phyloP scores from a whole-genome alignment of 305 asterid species.

The Fraxinus sp. region DNA sequence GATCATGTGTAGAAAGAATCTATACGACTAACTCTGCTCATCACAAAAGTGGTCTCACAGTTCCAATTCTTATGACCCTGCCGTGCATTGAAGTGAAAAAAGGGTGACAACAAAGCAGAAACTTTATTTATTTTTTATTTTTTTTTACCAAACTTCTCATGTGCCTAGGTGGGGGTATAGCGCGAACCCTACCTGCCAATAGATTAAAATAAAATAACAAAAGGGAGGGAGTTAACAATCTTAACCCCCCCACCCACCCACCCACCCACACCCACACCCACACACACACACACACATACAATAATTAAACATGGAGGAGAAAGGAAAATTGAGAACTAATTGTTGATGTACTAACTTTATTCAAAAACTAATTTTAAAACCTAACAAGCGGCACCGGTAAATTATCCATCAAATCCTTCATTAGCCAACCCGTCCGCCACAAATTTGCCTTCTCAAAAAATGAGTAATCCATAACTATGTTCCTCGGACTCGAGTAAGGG shows the following conservation, averaged over 20 bases:
- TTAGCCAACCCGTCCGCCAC: background rate
- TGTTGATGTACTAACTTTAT: background rate
- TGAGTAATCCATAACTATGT: background rate
- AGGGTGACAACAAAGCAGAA: background rate
- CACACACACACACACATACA: too few species aligned
- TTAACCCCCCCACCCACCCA: background rate
- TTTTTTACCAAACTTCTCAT: background rate
- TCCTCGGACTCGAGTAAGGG: background rate
- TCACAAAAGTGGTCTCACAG: background rate
- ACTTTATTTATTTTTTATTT: background rate
- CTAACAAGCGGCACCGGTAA: background rate
- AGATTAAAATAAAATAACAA: background rate
- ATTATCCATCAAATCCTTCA: background rate
- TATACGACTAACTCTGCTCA: background rate
- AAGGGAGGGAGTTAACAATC: background rate
- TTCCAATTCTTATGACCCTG: background rate
- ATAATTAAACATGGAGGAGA: background rate
- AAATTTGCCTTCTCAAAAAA: background rate
- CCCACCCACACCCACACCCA: too few species aligned
- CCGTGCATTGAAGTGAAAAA: background rate
- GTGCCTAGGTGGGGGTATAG: background rate
- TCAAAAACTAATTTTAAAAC: background rate
- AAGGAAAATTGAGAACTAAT: background rate
- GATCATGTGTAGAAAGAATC: background rate
- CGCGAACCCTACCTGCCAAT: background rate